Conservation (phyloP, 345 rosid species). For the Eucalyptus coolabah region DNA sequence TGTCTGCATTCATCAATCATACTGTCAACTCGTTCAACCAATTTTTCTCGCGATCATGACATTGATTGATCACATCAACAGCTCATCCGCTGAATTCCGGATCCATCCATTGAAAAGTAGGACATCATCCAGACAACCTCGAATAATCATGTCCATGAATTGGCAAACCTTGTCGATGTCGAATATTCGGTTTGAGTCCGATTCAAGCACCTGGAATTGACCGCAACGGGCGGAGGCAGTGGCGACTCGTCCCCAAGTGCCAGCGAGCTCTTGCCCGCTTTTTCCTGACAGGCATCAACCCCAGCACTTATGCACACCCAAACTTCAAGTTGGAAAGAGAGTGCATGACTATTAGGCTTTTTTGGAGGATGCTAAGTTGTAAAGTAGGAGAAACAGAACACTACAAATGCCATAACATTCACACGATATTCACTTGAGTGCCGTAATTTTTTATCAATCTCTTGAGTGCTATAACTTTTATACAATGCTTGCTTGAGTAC, state of each 20-base stretch:
- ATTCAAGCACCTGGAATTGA: background rate
- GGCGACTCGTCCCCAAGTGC: background rate
- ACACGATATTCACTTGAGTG: fast-evolving
- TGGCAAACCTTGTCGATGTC: background rate
- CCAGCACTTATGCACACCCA: background rate
- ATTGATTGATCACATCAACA: background rate
- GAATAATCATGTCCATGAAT: background rate
- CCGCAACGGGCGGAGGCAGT: background rate
- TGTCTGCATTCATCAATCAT: background rate
- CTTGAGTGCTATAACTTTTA: too few relatives aligned
- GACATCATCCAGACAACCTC: background rate
- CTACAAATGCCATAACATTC: background rate
- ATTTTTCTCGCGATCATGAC: background rate
- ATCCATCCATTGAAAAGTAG: background rate
- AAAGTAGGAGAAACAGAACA: background rate
- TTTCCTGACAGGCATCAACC: background rate
- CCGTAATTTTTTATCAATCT: too few relatives aligned
- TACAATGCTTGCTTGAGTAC: fast-evolving
- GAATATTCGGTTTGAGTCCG: background rate
- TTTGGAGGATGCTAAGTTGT: background rate
- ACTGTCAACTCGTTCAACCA: background rate
- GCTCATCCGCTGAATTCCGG: background rate
- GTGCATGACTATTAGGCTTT: background rate
- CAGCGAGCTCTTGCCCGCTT: background rate
- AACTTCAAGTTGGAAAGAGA: background rate